Conservation (phyloP, 148 eudicot species). For the Silene conica region DNA sequence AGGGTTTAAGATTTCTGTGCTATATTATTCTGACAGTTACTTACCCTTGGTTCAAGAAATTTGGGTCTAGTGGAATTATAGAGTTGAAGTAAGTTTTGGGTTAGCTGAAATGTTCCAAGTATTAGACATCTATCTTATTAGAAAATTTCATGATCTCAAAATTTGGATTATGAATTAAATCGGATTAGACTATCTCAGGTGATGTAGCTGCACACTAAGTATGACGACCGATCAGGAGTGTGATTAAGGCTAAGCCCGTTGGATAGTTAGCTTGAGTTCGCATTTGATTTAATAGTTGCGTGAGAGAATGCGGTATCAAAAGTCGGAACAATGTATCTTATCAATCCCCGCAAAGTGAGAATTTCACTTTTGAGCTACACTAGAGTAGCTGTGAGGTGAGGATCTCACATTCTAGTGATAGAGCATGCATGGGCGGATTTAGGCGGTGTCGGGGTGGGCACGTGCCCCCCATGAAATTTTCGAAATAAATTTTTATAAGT, state of each 20-base stretch:
- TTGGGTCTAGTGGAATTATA: background rate
- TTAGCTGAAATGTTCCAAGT: background rate
- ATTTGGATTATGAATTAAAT: background rate
- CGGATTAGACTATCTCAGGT: background rate
- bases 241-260: background rate
- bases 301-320: too few species aligned
- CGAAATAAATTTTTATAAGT: too few species aligned
- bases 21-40: background rate
- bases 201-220: background rate
- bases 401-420: too few species aligned
- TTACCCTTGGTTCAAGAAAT: background rate
- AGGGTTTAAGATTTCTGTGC: conserved; percentile 4
- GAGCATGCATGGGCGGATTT: too few species aligned
- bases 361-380: background rate
- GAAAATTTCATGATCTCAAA: background rate
- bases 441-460: too few species aligned
- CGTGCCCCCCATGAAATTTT: too few species aligned
- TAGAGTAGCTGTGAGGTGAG: too few species aligned
- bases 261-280: background rate
- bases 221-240: background rate
- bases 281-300: background rate
- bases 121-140: background rate
- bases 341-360: too few species aligned
- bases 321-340: background rate
- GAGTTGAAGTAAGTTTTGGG: background rate